Percentiles rank a stretch among this genome's conserved stretches.
These are phyloP conservation scores for Aspergillus bertholletiae DNA, from an alignment of 495 filamentous ascomycete species.

Conservation along the genomic window DNA sequence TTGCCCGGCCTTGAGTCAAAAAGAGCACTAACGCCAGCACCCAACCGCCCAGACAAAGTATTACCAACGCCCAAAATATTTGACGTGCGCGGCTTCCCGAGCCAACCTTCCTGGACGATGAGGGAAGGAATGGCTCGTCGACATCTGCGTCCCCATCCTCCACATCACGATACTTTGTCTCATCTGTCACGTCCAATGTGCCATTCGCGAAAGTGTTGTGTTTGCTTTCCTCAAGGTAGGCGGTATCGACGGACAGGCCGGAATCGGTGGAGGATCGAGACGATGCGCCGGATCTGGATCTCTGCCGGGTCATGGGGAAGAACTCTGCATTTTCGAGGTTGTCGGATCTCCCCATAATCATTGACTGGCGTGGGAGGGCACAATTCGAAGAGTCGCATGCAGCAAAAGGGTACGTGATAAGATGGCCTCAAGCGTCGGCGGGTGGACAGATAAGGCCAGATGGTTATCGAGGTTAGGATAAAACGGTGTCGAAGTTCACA, in stretches of 20 bases:
- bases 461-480: not conserved
- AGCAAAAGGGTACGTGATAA: not conserved
- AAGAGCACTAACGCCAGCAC: conserved; percentile 72
- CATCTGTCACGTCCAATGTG: not conserved
- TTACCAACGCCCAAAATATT: conserved; percentile 63
- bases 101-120: conserved; percentile 17
- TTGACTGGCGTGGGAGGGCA: not conserved
- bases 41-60: conserved; percentile 74
- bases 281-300: conserved; percentile 27
- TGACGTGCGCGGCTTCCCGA: conserved; percentile 48
- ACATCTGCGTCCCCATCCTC: conserved; percentile 30
- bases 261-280: conserved; percentile 38
- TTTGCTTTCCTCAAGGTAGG: conserved; percentile 29
- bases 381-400: not conserved
- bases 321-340: conserved; percentile 25
- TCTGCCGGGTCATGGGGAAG: conserved; percentile 23
- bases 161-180: conserved; percentile 35
- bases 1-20: conserved; percentile 48
- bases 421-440: not conserved
- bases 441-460: not conserved
- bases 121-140: conserved; percentile 26
- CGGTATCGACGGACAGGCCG: conserved; percentile 34
- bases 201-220: conserved; percentile 11
- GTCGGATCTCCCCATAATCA: conserved; percentile 32
- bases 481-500: not conserved